Evolutionary conservation across 768 basidiomycete genomes (phyloP).

Genomic region (Lentinula aciculospora): DNA sequence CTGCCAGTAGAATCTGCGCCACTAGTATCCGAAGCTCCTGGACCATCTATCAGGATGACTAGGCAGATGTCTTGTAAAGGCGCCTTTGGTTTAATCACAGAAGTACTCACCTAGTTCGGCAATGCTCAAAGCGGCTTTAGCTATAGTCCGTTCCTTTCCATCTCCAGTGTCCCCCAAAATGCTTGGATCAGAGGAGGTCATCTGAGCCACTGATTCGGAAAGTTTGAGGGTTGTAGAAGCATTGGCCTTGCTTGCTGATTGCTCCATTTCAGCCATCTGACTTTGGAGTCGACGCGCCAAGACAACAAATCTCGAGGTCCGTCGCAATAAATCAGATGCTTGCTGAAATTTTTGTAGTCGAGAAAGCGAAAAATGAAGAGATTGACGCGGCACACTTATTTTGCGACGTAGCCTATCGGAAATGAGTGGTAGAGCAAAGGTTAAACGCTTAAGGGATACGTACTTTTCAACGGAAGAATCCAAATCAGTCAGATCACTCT

Average conservation of each 20-base stretch:
- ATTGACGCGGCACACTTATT: constrained; percentile 79
- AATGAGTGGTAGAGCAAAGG: constrained; percentile 13
- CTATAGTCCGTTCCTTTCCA: constrained; percentile 81
- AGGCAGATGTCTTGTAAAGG: not conserved
- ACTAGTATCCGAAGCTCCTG: constrained; percentile 11
- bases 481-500: constrained; percentile 66
- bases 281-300: constrained; percentile 76
- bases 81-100: not conserved
- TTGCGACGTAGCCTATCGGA: constrained; percentile 68
- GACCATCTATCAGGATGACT: constrained; percentile 51
- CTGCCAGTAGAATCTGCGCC: not conserved
- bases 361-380: constrained; percentile 62
- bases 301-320: constrained; percentile 79
- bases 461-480: constrained; percentile 76
- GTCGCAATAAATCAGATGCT: constrained; percentile 78
- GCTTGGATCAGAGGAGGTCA: not conserved
- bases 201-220: not conserved
- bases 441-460: constrained; percentile 17
- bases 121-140: constrained; percentile 91
- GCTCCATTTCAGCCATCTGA: constrained; percentile 76
- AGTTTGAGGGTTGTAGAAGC: not conserved
- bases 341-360: constrained; percentile 77
- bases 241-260: not conserved
- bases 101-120: constrained; percentile 77
- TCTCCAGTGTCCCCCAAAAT: constrained; percentile 46